Percentiles rank a stretch among this genome's conserved stretches.
phyloP scores from a whole-genome alignment of 148 eudicot species.

The Nepenthes gracilis region DNA sequence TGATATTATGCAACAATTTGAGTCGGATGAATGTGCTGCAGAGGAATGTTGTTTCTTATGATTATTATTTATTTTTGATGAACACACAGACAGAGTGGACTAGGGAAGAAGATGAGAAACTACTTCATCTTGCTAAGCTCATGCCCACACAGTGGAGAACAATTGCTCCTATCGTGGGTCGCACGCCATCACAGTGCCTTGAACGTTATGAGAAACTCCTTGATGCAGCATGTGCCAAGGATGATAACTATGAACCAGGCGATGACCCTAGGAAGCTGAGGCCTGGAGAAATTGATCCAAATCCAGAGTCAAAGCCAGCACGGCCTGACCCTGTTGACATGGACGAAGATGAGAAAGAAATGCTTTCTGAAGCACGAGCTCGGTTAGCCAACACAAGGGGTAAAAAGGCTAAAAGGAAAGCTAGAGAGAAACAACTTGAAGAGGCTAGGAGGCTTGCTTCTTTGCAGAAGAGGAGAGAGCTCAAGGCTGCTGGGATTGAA shows the following conservation, averaged over 20 bases:
- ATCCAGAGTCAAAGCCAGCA: constrained; percentile 97
- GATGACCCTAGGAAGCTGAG: constrained; percentile 95
- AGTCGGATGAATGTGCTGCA: background rate
- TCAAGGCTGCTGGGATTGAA: constrained; percentile 97
- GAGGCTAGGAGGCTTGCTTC: constrained; percentile 99
- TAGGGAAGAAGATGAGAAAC: constrained; percentile 95
- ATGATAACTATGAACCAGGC: constrained; percentile 84
- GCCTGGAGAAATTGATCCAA: constrained; percentile 98
- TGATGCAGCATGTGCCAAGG: constrained; percentile 94
- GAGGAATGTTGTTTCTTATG: background rate
- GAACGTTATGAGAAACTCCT: constrained; percentile 96
- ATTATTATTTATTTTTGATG: constrained; percentile 7
- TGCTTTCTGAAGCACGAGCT: constrained; percentile 99
- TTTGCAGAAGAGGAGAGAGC: constrained; percentile 93
- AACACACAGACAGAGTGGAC: constrained; percentile 86
- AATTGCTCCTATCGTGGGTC: constrained; percentile 96
- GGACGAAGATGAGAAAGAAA: constrained; percentile 99
- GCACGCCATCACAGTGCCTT: constrained; percentile 98
- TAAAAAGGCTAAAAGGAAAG: constrained; percentile 97
- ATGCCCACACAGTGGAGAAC: constrained; percentile 99
- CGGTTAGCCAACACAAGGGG: constrained; percentile 94
- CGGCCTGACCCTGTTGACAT: constrained; percentile 99
- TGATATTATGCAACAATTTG: background rate
- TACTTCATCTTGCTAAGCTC: constrained; percentile 94
- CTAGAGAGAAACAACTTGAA: constrained; percentile 98